phyloP scores from a whole-genome alignment of 2,329 filamentous ascomycete genomes.

The Acrodontium crateriforme region DNA sequence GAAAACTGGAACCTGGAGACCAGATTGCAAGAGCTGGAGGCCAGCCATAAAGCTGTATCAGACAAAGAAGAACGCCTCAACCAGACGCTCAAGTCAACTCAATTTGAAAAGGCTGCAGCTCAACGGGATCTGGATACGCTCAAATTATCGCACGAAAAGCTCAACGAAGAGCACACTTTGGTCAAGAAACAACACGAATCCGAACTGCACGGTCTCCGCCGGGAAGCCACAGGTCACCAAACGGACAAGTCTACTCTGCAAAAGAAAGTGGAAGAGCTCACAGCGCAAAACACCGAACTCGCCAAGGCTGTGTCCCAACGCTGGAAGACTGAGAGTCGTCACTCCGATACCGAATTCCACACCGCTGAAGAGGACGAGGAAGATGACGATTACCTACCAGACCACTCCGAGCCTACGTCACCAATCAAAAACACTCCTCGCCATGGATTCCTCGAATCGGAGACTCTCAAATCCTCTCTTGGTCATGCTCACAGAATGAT shows the following conservation, averaged over 20 bases:
- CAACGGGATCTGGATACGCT: constrained; percentile 88
- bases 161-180: constrained; percentile 66
- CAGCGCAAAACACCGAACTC: constrained; percentile 78
- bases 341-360: constrained; percentile 33
- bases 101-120: constrained; percentile 59
- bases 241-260: constrained; percentile 65
- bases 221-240: constrained; percentile 65
- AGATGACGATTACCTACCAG: constrained; percentile 49
- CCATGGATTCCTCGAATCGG: constrained; percentile 82
- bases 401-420: constrained; percentile 80
- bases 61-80: constrained; percentile 74
- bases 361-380: constrained; percentile 48
- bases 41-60: constrained; percentile 57
- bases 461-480: constrained; percentile 87
- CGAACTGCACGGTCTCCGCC: constrained; percentile 71
- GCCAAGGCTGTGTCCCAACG: constrained; percentile 70
- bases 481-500: constrained; percentile 94
- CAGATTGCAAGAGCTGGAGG: constrained; percentile 69
- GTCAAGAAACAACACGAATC: constrained; percentile 74
- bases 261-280: constrained; percentile 76
- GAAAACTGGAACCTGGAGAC: constrained; percentile 98
- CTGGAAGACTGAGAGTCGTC: constrained; percentile 25
- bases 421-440: constrained; percentile 84
- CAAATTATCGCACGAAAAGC: constrained; percentile 62
- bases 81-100: constrained; percentile 54